phyloP scores from a whole-genome alignment of 495 filamentous ascomycete genomes.

The Podospora pseudopauciseta region DNA sequence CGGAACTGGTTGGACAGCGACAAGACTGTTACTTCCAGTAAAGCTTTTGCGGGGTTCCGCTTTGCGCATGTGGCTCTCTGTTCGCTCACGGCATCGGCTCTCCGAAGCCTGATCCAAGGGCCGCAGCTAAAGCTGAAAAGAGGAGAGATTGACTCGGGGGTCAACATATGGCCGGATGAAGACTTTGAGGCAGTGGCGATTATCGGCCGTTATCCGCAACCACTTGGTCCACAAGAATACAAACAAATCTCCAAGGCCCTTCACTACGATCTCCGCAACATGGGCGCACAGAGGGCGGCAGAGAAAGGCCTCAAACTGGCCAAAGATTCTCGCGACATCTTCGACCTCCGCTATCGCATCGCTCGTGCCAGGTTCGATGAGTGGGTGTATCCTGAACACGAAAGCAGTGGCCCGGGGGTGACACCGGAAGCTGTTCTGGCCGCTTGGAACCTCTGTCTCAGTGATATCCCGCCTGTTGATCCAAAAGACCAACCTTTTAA shows the following conservation, averaged over 20 bases:
- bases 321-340: constrained; percentile 5
- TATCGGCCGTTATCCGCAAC: neutral
- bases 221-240: neutral
- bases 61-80: constrained; percentile 9
- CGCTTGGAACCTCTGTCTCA: constrained; percentile 1
- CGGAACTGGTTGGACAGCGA: constrained; percentile 7
- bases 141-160: neutral
- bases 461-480: neutral
- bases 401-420: neutral
- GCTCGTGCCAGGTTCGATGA: constrained; percentile 7
- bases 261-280: constrained; percentile 7
- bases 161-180: neutral
- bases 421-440: neutral
- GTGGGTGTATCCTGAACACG: constrained; percentile 5
- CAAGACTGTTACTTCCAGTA: neutral
- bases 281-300: neutral
- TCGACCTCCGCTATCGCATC: constrained; percentile 9
- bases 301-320: constrained; percentile 3
- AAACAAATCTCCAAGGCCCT: constrained; percentile 8
- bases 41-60: constrained; percentile 1
- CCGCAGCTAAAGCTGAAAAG: neutral
- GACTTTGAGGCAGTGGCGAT: neutral
- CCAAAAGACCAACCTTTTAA: neutral
- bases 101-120: neutral
- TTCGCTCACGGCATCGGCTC: neutral